phyloP scores from a whole-genome alignment of 306 rosid species.

The Rosa lucieae region DNA sequence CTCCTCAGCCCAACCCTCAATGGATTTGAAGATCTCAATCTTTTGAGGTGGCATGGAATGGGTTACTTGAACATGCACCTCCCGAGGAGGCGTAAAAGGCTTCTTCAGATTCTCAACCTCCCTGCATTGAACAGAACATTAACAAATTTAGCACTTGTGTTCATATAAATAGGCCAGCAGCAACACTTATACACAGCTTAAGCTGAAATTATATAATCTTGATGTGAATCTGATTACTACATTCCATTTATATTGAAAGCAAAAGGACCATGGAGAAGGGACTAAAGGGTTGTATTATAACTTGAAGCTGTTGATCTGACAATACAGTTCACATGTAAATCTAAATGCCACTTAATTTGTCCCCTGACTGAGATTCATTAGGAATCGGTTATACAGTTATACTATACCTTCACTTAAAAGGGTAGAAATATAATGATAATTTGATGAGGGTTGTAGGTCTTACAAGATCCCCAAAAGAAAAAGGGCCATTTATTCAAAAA shows the following conservation, averaged over 20 bases:
- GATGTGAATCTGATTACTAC: background rate
- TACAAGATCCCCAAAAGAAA: background rate
- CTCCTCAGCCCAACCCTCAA: constrained; percentile 83
- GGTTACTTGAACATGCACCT: constrained; percentile 83
- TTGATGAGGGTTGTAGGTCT: background rate
- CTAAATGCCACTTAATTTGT: background rate
- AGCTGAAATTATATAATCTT: background rate
- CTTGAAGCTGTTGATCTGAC: background rate
- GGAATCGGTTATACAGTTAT: background rate
- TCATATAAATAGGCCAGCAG: background rate
- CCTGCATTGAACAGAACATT: constrained; percentile 34
- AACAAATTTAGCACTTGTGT: background rate
- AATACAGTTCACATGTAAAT: background rate
- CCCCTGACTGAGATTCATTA: background rate
- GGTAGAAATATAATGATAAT: background rate
- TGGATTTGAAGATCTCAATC: constrained; percentile 80
- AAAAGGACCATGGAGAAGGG: background rate
- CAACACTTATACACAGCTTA: background rate
- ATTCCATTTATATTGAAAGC: background rate
- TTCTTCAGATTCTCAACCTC: constrained; percentile 72
- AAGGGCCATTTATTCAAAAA: background rate
- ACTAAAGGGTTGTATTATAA: background rate
- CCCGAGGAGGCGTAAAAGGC: constrained; percentile 74
- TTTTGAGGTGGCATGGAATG: constrained; percentile 89
- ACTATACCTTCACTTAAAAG: background rate